A percentile compares a stretch with the other conserved stretches of the same genome.
Evolutionary conservation across 768 basidiomycete species (phyloP).

Genomic region (Boletus vermiculosoides): DNA sequence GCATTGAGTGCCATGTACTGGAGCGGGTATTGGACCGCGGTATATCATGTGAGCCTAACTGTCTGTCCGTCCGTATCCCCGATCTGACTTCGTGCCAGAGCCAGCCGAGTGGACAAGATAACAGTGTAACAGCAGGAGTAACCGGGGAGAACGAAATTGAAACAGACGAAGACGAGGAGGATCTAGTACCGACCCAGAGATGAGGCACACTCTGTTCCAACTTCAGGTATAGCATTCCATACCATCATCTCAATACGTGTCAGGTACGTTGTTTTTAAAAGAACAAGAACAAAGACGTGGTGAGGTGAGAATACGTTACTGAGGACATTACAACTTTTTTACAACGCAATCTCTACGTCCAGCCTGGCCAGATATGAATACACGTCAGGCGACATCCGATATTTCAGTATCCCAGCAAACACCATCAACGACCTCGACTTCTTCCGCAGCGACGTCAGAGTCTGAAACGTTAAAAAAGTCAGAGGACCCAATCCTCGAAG

Average conservation of each 20-base stretch:
- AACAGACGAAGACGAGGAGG: slow-evolving; percentile 23
- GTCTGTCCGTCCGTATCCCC: not conserved
- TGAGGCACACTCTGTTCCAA: slow-evolving; percentile 7
- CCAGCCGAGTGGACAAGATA: slow-evolving; percentile 19
- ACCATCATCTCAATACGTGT: not conserved
- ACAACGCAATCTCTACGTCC: slow-evolving; percentile 84
- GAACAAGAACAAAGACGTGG: not conserved
- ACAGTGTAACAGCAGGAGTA: slow-evolving; percentile 25
- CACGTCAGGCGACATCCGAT: slow-evolving; percentile 87
- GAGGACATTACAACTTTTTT: not conserved
- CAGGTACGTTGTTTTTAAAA: slow-evolving; percentile 19
- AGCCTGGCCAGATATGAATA: slow-evolving; percentile 84
- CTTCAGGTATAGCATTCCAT: not conserved
- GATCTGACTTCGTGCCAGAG: slow-evolving; percentile 33
- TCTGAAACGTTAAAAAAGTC: slow-evolving; percentile 40
- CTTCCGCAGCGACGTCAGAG: slow-evolving; percentile 62
- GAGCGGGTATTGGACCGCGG: slow-evolving; percentile 85
- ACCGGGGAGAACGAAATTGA: slow-evolving; percentile 31
- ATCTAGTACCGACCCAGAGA: slow-evolving; percentile 31
- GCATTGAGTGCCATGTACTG: slow-evolving; percentile 83
- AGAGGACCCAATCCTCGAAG: slow-evolving; percentile 15
- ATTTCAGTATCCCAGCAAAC: slow-evolving; percentile 85
- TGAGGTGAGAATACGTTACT: not conserved
- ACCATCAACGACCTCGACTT: slow-evolving; percentile 86
- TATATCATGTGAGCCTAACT: slow-evolving; percentile 65